Evolutionary conservation across 2,329 filamentous ascomycete genomes (phyloP).

Genomic region (Rhynchosporium agropyri): DNA sequence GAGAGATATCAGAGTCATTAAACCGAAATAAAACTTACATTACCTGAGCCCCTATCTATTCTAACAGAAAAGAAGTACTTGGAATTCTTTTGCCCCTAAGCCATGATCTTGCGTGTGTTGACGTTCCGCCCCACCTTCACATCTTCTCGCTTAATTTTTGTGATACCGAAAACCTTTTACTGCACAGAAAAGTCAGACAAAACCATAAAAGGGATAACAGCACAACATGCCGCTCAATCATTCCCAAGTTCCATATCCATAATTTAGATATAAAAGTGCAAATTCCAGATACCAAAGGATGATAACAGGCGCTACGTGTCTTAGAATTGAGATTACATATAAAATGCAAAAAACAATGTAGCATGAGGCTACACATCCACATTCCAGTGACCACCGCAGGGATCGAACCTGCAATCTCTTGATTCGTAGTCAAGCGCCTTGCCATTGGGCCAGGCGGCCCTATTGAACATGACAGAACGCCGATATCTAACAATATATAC

Average conservation of each 20-base stretch:
- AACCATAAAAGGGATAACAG: neutral
- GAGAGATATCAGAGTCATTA: too few relatives aligned
- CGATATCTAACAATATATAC: neutral
- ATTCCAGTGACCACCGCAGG: constrained; percentile 39
- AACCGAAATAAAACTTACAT: too few relatives aligned
- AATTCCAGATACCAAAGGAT: neutral
- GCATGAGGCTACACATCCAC: neutral
- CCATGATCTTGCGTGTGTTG: neutral
- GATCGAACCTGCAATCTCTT: constrained; percentile 54
- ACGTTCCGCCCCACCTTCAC: neutral
- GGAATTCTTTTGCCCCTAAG: neutral
- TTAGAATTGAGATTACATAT: neutral
- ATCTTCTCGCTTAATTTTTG: constrained; percentile 2
- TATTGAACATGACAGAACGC: neutral
- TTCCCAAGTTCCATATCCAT: too few relatives aligned
- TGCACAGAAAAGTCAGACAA: neutral
- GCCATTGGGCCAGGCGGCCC: constrained; percentile 49
- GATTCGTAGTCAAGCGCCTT: constrained; percentile 56
- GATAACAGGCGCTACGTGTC: neutral
- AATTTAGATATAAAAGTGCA: neutral
- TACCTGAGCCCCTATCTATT: neutral
- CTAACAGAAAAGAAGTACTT: neutral
- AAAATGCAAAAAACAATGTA: neutral
- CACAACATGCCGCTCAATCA: too few relatives aligned
- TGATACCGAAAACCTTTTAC: neutral